Evolutionary conservation across 768 basidiomycete species (phyloP), one percentile per base, ranked within the genome.

Genomic region (Agaricus subrufescens): DNA sequence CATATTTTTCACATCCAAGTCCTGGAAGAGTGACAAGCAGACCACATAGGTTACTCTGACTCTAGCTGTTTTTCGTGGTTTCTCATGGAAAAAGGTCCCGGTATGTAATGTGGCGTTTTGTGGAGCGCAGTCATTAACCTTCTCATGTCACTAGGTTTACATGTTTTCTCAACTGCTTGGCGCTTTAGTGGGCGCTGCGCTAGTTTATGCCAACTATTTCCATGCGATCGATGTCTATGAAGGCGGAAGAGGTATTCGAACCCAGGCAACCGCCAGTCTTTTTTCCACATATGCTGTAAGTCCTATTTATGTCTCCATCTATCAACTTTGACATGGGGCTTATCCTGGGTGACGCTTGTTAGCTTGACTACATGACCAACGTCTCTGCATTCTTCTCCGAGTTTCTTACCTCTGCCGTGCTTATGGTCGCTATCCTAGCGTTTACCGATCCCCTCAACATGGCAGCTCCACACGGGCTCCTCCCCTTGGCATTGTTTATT

Each of bases 61-160:
- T 12, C 63, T 91, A 45, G 87, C 87, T 3, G 73, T 81, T 2
- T 83, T 84, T 67, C 82, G 90, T 59, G 78, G 76, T 46, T 91
- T 93, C 69, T 88, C 91, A 0, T 87, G 87, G 86, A 78, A 76
- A 61, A 92, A 92, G 66, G 91, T 91, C 0, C 91, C 91, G 0
- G 76, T 62, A 74, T 66, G 58, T 54, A 60, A 50, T 43, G 11
- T 25, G 3, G 10, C 15, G 48, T 15, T 15, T 45, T 43, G 10
- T 5, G 15, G 19, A 15, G 27, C 14, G 10, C 25, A 15, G 3
- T n/a, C 26, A 38, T 25, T 64, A 34, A 40, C 23, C 49, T n/a
- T 46, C 34, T 19, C 27, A 38, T 3, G 26, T 27, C 40, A 26
- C 49, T 12, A 68, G 70, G 61, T 64, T 27, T 70, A 63, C 53